A percentile compares a stretch with the other conserved stretches of the same genome.
Evolutionary conservation across 208 protist species (phyloP).

Genomic region (Trypanosoma melophagium): DNA sequence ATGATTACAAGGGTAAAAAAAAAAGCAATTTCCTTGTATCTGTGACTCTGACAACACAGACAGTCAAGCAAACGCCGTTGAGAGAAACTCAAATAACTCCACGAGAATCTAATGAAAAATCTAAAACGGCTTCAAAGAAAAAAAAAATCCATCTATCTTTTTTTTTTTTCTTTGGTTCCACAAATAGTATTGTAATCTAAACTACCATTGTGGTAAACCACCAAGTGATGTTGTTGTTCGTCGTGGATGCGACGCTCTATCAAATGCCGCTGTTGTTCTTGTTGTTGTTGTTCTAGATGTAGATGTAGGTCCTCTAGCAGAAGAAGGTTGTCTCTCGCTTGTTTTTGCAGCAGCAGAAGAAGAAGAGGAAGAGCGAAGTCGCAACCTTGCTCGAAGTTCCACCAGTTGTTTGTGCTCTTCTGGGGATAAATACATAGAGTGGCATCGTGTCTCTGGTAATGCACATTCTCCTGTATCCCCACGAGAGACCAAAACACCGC

Average conservation of each 20-base stretch:
- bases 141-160: not conserved
- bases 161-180: not conserved
- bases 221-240: not conserved
- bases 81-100: constrained; percentile 17
- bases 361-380: not conserved
- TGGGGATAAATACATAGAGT: constrained; percentile 63
- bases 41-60: not conserved
- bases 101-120: constrained; percentile 5
- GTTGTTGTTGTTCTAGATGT: not conserved
- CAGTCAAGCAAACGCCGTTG: not conserved
- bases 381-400: constrained; percentile 46
- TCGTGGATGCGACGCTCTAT: not conserved
- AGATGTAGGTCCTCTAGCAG: not conserved
- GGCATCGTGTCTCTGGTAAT: constrained; percentile 43
- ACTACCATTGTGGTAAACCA: too few relatives aligned
- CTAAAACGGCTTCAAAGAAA: not conserved
- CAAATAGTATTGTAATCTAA: not conserved
- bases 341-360: not conserved
- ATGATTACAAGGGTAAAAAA: constrained; percentile 6
- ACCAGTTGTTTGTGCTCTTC: constrained; percentile 67
- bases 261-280: not conserved
- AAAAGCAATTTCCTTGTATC: constrained; percentile 5
- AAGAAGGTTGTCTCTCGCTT: not conserved
- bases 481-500: constrained; percentile 67
- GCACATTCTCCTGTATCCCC: constrained; percentile 59